Evolutionary conservation across 176 grass and related monocot genomes (phyloP), one percentile per base, ranked within the genome.

Genomic region (Oryza coarctata): DNA sequence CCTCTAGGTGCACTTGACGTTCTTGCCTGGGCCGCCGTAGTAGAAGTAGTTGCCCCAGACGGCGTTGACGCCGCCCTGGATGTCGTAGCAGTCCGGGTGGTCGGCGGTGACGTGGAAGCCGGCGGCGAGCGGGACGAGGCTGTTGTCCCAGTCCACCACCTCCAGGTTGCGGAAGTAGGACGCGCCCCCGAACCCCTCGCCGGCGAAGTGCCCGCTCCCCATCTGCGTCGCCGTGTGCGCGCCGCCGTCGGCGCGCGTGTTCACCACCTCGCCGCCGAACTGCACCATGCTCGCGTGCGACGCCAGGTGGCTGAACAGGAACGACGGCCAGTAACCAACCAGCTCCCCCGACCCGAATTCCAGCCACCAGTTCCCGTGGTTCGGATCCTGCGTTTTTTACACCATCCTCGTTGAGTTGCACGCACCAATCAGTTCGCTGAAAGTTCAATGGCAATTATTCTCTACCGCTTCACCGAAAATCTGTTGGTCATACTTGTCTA

Each of bases 331-430:
- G 83, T 97, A 97, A 0, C 94, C 94, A 25, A 97, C 94, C 7
- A 97, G 80, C 55, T 90, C 79, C 31, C 94, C 94, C 3, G 80
- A 83, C 2, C 94, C 94, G 44, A 97, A 97, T 83, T 97, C 92
- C 2, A 97, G 89, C 94, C 94, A 97, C 94, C 94, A 97, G 73
- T 97, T 97, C 33, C 94, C 94, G 47, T 94, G 92, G 84, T 92
- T 92, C 4, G 94, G 94, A 45, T 97, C 94, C 89, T 94, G 83
- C 71, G n/a, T n/a, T n/a, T n/a, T n/a, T n/a, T n/a, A n/a, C 0
- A 2, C 18, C 12, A 27, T 33, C 0, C 3, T 13, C 1, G 14
- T 2, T 7, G 14, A 33, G 63, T 9, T 32, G 2, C 6, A 33
- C 5, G 30, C 7, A 33, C 7, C 63, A 0, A 33, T 0, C 7